Evolutionary conservation across 768 basidiomycete species (phyloP), one percentile per base, ranked within the genome.

Genomic region (Mycena sanguinolenta): DNA sequence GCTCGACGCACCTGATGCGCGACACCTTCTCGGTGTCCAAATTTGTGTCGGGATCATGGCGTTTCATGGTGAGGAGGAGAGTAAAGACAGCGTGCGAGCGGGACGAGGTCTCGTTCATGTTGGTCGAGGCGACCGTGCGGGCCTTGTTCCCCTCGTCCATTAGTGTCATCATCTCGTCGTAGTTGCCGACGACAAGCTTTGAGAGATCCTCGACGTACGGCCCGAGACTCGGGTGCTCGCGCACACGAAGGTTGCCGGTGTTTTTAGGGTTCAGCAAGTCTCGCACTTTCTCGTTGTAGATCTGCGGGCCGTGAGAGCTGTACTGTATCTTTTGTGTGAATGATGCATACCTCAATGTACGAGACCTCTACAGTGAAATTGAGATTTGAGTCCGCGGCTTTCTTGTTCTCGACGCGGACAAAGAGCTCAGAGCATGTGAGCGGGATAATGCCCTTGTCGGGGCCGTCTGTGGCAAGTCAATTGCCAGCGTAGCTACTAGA

Each of bases 81-180:
- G 98, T 99, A 79, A 99, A 99, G 42, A 99, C 97, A 2, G 97
- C 96, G 85, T 99, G 98, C 17, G 96, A 98, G 77, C 98, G 94
- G 16, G 96, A 98, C 10, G 96, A 97, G 88, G 96, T 98, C 82
- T 98, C 98, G 82, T 99, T 99, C 98, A 99, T 99, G 82, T 98
- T 96, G 25, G 98, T 99, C 28, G 98, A 97, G 25, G 98, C 98
- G 27, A 99, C 97, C 17, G 98, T 99, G 58, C 98, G 87, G 60
- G 98, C 97, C 84, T 99, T 98, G 82, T 98, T 99, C 44, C 97
- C 97, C 80, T 99, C 97, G 84, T 99, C 97, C 97, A 99, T 99
- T 78, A 99, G 92, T 7, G 92, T 95, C 93, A 98, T 97, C 93
- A 99, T 98, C 79, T 98, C 97, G 34, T 94, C 90, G 78, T 97